Evolutionary conservation across 2,329 filamentous ascomycete species (phyloP).

Genomic region (Tolypocladium nubicola): DNA sequence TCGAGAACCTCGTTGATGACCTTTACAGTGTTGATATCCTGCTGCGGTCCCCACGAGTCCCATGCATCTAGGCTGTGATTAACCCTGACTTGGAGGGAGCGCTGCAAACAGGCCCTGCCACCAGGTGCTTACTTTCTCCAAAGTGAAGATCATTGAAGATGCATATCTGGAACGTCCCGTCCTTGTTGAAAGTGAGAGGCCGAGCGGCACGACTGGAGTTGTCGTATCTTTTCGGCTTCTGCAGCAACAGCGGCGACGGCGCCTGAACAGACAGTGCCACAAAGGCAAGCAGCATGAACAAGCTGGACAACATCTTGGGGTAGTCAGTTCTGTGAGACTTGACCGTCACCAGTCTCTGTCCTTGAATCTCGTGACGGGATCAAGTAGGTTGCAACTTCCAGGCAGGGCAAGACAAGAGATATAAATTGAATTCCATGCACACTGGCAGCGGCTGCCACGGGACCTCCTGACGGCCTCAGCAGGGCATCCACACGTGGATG

Average conservation of each 20-base stretch:
- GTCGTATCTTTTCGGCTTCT: not conserved
- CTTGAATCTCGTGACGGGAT: too few relatives aligned
- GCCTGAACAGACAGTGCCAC: not conserved
- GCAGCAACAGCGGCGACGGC: not conserved
- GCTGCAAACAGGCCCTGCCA: not conserved
- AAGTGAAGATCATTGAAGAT: constrained; percentile 64
- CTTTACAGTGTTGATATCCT: constrained; percentile 44
- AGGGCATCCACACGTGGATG: not conserved
- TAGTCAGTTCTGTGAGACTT: not conserved
- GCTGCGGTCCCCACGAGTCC: constrained; percentile 32
- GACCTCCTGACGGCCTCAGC: not conserved
- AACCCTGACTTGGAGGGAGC: not conserved
- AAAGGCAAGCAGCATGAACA: not conserved
- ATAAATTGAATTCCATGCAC: not conserved
- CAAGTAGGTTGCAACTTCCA: not conserved
- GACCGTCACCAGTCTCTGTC: not conserved
- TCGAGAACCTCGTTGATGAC: constrained; percentile 51
- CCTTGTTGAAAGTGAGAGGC: constrained; percentile 22
- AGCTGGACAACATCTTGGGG: not conserved
- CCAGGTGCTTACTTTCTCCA: constrained; percentile 46
- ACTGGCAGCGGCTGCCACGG: not conserved
- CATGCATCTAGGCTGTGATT: constrained; percentile 25
- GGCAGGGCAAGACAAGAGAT: not conserved
- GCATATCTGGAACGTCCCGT: constrained; percentile 40
- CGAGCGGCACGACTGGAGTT: not conserved